Conservation (phyloP, 257 asterid genomes). For the Nicotiana knightiana region DNA sequence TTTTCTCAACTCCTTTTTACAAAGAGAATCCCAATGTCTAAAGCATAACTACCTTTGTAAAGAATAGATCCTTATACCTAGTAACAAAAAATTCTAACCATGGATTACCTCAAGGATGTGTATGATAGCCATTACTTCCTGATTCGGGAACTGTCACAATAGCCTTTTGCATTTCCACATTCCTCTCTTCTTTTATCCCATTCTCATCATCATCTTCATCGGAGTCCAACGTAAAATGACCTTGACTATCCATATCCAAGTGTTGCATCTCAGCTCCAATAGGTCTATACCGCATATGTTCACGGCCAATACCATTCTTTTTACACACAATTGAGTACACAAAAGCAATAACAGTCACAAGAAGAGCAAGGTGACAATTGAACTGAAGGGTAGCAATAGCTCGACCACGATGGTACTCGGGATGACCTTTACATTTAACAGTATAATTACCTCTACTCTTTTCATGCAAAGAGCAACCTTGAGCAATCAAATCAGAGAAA, state of each 20-base stretch:
- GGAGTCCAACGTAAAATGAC: slow-evolving; percentile 64
- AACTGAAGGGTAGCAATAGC: slow-evolving; percentile 87
- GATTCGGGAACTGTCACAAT: slow-evolving; percentile 28
- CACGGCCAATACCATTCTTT: slow-evolving; percentile 40
- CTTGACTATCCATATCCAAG: slow-evolving; percentile 16
- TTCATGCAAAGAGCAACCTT: slow-evolving; percentile 70
- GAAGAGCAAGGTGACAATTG: slow-evolving; percentile 82
- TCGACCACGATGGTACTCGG: slow-evolving; percentile 80
- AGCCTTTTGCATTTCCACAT: slow-evolving; percentile 57
- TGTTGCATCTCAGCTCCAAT: slow-evolving; percentile 51
- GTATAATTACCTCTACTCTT: slow-evolving; percentile 86
- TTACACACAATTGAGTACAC: slow-evolving; percentile 54
- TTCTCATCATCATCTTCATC: slow-evolving; percentile 58
- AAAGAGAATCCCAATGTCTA: slow-evolving; percentile 14
- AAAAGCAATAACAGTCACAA: slow-evolving; percentile 40
- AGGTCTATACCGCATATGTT: slow-evolving; percentile 52
- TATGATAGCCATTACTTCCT: slow-evolving; percentile 47
- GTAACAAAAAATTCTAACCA: background rate
- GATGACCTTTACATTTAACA: slow-evolving; percentile 81
- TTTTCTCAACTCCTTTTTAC: slow-evolving; percentile 4
- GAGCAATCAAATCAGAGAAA: slow-evolving; percentile 54
- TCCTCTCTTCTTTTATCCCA: slow-evolving; percentile 44
- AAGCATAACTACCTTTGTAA: slow-evolving; percentile 16
- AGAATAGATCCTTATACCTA: slow-evolving; percentile 13
- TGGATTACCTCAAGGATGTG: slow-evolving; percentile 40